A percentile compares a stretch with the other conserved stretches of the same genome.
phyloP scores from a whole-genome alignment of 768 basidiomycete species.

The Lactifluus rugatus region DNA sequence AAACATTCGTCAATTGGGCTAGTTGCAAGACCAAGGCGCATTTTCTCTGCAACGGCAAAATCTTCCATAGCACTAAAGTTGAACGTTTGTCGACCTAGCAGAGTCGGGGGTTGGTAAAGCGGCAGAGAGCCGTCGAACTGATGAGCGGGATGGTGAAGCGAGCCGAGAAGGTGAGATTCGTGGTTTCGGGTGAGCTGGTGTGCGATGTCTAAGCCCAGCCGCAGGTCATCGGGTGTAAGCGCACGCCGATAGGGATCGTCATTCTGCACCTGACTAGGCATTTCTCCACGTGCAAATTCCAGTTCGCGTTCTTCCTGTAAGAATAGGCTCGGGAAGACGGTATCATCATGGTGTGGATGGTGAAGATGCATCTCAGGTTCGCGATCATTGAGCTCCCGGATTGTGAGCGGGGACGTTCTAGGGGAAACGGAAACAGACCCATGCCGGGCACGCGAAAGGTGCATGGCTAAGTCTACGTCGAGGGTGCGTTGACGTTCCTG shows the following conservation, averaged over 20 bases:
- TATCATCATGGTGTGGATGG: slow-evolving; percentile 22
- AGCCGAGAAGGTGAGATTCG: slow-evolving; percentile 40
- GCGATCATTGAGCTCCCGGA: slow-evolving; percentile 28
- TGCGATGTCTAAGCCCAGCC: neutral
- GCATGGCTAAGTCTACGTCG: slow-evolving; percentile 90
- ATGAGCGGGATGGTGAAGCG: slow-evolving; percentile 10
- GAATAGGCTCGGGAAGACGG: slow-evolving; percentile 35
- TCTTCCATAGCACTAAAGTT: slow-evolving; percentile 71
- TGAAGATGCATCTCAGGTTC: slow-evolving; percentile 23
- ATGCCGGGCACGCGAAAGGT: slow-evolving; percentile 61
- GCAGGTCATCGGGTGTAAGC: neutral
- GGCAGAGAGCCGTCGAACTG: slow-evolving; percentile 41
- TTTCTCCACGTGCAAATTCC: slow-evolving; percentile 28
- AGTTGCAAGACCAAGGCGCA: slow-evolving; percentile 43
- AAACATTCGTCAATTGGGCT: slow-evolving; percentile 27
- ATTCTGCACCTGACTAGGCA: slow-evolving; percentile 12
- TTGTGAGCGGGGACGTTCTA: slow-evolving; percentile 26
- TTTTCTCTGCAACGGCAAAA: slow-evolving; percentile 64
- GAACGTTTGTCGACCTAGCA: slow-evolving; percentile 42
- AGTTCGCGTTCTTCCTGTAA: slow-evolving; percentile 42
- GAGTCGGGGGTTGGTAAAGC: slow-evolving; percentile 53
- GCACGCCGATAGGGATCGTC: neutral
- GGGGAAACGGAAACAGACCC: slow-evolving; percentile 37
- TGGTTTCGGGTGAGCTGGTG: slow-evolving; percentile 25
- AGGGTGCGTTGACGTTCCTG: slow-evolving; percentile 85